Conservation (phyloP, 2,329 filamentous ascomycete genomes). For the Ophiosphaerella narmari region DNA sequence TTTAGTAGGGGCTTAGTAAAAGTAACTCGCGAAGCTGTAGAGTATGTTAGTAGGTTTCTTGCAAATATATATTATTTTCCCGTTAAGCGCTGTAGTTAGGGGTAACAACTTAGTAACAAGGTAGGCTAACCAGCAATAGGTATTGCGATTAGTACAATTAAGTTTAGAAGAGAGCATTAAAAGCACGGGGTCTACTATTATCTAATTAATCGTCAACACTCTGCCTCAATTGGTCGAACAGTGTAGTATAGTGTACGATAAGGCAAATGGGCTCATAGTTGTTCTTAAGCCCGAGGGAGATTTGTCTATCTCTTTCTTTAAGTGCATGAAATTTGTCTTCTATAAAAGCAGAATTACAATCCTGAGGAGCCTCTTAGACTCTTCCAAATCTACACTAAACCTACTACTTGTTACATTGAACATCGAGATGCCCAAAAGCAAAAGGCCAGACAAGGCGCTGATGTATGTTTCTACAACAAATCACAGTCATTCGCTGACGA, state of each 20-base stretch:
- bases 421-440: conserved; percentile 2
- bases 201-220: background rate
- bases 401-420: conserved; percentile 3
- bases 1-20: no score
- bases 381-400: conserved; percentile 2
- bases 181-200: background rate
- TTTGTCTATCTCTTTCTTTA: background rate
- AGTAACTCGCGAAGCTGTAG: no score
- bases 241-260: conserved; percentile 2
- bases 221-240: conserved; percentile 3
- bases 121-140: background rate
- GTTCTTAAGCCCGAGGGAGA: background rate
- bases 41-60: no score
- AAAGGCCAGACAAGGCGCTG: conserved; percentile 1
- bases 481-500: background rate
- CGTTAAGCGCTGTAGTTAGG: background rate
- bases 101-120: no score
- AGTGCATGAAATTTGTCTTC: conserved; percentile 2
- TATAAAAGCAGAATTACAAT: conserved; percentile 3
- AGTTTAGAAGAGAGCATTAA: conserved; percentile 5
- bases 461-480: background rate
- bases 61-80: background rate
- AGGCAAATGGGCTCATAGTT: conserved; percentile 1
- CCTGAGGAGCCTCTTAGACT: conserved; percentile 1
- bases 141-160: conserved; percentile 1